Evolutionary conservation across 768 basidiomycete genomes (phyloP), one percentile per base, ranked within the genome.

Genomic region (Pulveroboletus sp.): DNA sequence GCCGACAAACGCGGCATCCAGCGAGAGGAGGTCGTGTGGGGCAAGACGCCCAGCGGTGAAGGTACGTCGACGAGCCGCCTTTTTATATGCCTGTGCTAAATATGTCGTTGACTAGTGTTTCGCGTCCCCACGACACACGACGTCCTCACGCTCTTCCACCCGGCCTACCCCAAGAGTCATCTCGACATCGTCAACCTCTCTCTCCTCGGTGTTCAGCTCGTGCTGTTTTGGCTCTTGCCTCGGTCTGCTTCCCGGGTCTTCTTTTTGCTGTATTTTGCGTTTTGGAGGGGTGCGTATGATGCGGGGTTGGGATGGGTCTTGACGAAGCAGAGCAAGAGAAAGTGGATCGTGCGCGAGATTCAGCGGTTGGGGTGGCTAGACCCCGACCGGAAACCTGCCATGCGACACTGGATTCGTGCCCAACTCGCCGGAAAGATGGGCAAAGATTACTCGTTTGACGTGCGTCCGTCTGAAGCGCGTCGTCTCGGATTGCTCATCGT

Each of bases 351-450:
- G 38, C 75, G 81, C 25, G 81, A 86, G 58, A 76, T 97, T 2
- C 80, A 87, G 48, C 72, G 77, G 5, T 70, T 82, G 20, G 95
- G 91, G 4, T 97, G 94, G 94, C 79, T 99, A n/a, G 93, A 98
- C 64, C 74, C 75, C 55, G 61, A 74, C 38, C 76, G 84, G 19
- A 69, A 74, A 21, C 89, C 92, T 0, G 67, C 58, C 7, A 72
- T 89, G 49, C 77, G 88, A 49, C 60, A 74, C 35, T 99, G 97
- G 97, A 90, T 97, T 61, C 78, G 84, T 53, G 77, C 77, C 41
- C 93, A 98, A 60, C 76, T 97, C 2, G 82, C 75, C 16, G 90
- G 85, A 17, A 97, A 97, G 75, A 94, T 97, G 91, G 94, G 93
- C 35, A 82, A 84, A 53, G 91, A 91, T 56, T 98, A 97, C 66